phyloP scores from a whole-genome alignment of 257 asterid species.

The Fraxinus americana region DNA sequence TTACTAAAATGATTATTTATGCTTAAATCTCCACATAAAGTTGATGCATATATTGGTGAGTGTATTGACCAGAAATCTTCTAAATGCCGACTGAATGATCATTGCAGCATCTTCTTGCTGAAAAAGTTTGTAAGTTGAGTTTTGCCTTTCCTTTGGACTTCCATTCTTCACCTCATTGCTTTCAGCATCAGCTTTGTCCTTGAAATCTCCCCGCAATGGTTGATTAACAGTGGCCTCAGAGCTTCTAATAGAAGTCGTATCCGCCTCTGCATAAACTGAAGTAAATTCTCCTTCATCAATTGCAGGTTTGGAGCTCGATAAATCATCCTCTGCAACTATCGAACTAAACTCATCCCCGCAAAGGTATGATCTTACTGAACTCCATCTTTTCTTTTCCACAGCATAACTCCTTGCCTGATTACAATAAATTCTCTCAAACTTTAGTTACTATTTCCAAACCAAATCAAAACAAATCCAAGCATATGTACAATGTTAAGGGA shows the following conservation, averaged over 20 bases:
- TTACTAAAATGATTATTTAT: not conserved
- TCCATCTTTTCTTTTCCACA: slow-evolving; percentile 52
- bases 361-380: slow-evolving; percentile 51
- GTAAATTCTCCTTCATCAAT: slow-evolving; percentile 8
- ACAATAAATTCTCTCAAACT: slow-evolving; percentile 8
- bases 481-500: too few relatives aligned
- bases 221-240: slow-evolving; percentile 62
- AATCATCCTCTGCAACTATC: slow-evolving; percentile 36
- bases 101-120: slow-evolving; percentile 58
- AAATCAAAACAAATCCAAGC: not conserved
- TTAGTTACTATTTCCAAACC: not conserved
- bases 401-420: slow-evolving; percentile 33
- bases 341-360: slow-evolving; percentile 53
- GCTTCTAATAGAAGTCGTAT: slow-evolving; percentile 32
- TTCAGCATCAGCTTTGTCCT: not conserved
- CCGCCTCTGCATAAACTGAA: slow-evolving; percentile 33
- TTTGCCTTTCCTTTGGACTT: slow-evolving; percentile 25
- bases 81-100: slow-evolving; percentile 60
- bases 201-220: slow-evolving; percentile 23
- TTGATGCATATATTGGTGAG: not conserved
- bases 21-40: not conserved
- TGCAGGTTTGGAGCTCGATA: slow-evolving; percentile 29
- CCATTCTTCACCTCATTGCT: not conserved
- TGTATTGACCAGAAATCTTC: slow-evolving; percentile 42
- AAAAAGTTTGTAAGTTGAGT: slow-evolving; percentile 45